Conservation (phyloP, 2,329 filamentous ascomycete genomes). For the Sarocladium brachiariae region DNA sequence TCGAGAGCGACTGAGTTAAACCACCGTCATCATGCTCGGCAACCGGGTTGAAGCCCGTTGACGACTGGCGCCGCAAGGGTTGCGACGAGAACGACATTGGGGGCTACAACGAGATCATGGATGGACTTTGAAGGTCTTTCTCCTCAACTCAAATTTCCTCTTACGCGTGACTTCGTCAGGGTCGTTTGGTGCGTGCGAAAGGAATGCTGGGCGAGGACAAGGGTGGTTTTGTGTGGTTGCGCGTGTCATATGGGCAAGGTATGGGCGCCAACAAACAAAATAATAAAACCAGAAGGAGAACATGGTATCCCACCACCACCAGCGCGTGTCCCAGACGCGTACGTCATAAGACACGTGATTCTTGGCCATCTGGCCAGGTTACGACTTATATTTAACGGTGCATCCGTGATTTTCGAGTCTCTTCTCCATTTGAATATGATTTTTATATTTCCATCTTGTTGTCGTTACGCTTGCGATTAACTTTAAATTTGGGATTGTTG, state of each 20-base stretch:
- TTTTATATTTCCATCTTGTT: no score
- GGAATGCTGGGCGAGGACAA: neutral
- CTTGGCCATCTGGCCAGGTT: neutral
- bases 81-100: slow-evolving; percentile 20
- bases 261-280: slow-evolving; percentile 7
- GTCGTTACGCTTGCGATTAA: no score
- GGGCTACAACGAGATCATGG: slow-evolving; percentile 10
- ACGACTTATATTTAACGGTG: neutral
- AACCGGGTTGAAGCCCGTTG: slow-evolving; percentile 19
- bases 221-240: neutral
- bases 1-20: slow-evolving; percentile 35
- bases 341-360: slow-evolving; percentile 8
- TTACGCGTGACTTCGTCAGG: no score
- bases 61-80: slow-evolving; percentile 27
- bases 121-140: neutral
- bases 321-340: neutral
- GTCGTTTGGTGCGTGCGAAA: slow-evolving; percentile 5
- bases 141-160: no score
- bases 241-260: slow-evolving; percentile 3
- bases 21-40: slow-evolving; percentile 24
- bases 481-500: neutral
- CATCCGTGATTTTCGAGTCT: neutral
- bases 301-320: neutral
- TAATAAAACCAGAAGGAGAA: slow-evolving; percentile 2
- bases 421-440: no score